Conservation (phyloP, 2,329 filamentous ascomycete species). For the Claviceps sp. region DNA sequence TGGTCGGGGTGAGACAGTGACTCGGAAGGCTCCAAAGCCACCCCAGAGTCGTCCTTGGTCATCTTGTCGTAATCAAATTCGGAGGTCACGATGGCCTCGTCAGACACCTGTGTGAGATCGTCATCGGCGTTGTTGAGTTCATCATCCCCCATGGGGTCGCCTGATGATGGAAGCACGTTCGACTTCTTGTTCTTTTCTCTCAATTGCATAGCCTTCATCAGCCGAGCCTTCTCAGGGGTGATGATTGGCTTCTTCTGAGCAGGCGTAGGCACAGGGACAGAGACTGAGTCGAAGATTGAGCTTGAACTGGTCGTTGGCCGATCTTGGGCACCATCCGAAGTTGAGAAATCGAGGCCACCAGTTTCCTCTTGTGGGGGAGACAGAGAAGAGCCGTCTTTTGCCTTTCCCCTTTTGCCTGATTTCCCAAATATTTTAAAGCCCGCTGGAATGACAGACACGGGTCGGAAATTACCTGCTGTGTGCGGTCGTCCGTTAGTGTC, state of each 20-base stretch:
- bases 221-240: constrained; percentile 75
- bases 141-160: constrained; percentile 2
- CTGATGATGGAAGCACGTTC: constrained; percentile 3
- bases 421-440: constrained; percentile 61
- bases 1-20: constrained; percentile 31
- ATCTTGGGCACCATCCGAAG: constrained; percentile 1
- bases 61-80: constrained; percentile 16
- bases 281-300: constrained; percentile 26
- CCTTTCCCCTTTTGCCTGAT: constrained; percentile 34
- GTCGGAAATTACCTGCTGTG: constrained; percentile 49
- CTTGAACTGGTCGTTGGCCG: constrained; percentile 33
- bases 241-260: constrained; percentile 39
- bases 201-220: constrained; percentile 90
- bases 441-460: constrained; percentile 66
- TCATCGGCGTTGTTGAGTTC: constrained; percentile 9
- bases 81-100: constrained; percentile 13
- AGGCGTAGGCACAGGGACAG: constrained; percentile 24
- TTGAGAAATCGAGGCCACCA: constrained; percentile 22
- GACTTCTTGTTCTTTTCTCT: constrained; percentile 61
- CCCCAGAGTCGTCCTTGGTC: constrained; percentile 40
- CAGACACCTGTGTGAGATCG: constrained; percentile 4
- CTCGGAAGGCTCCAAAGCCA: constrained; percentile 32
- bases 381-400: constrained; percentile 11
- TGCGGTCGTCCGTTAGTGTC: constrained; percentile 49
- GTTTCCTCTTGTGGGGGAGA: constrained; percentile 22